phyloP scores from a whole-genome alignment of 371 early-diverging fungal genomes.

The Sanchytrium tribonematis region DNA sequence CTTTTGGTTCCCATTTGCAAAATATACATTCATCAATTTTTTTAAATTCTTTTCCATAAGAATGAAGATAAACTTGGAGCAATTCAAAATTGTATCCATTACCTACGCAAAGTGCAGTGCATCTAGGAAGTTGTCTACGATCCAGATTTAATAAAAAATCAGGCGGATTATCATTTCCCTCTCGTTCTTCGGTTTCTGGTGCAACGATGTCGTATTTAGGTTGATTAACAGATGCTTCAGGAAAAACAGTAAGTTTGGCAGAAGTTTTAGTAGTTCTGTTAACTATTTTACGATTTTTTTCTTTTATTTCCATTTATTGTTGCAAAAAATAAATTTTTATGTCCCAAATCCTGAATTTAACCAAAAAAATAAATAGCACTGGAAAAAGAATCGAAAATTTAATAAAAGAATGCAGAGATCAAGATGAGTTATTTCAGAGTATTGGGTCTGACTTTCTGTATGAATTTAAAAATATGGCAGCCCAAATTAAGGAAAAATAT shows the following conservation, averaged over 20 bases:
- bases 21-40: not conserved
- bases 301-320: no score
- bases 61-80: not conserved
- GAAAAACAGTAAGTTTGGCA: constrained; percentile 66
- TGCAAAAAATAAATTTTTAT: no score
- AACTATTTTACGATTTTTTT: not conserved
- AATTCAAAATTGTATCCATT: not conserved
- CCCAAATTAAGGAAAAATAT: not conserved
- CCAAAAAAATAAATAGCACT: not conserved
- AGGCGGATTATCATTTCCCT: not conserved
- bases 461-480: not conserved
- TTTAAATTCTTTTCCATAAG: not conserved
- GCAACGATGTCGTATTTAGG: not conserved
- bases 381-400: not conserved
- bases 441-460: not conserved
- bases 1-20: not conserved
- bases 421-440: not conserved
- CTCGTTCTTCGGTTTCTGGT: not conserved
- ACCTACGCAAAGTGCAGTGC: not conserved
- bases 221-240: constrained; percentile 30
- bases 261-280: constrained; percentile 58
- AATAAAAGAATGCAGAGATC: not conserved
- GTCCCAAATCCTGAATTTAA: not conserved
- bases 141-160: not conserved
- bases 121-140: not conserved